A percentile compares a stretch with the other conserved stretches of the same genome.
phyloP scores from a whole-genome alignment of 805 yeast species.

The Nakazawaea laoshanensis region DNA sequence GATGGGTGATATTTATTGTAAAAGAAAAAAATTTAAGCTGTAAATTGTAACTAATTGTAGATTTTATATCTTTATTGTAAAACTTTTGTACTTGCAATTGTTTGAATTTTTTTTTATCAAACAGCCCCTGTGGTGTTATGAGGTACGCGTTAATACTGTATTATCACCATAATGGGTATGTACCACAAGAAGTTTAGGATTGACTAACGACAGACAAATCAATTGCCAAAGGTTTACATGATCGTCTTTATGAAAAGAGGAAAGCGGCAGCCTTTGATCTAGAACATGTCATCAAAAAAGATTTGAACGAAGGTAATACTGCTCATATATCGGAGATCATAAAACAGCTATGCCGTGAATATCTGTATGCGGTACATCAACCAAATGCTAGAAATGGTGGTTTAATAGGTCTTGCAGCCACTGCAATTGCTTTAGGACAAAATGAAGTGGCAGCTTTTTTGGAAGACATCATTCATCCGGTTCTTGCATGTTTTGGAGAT shows the following conservation, averaged over 20 bases:
- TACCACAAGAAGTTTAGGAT: background rate
- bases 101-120: background rate
- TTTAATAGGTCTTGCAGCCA: slow-evolving; percentile 90
- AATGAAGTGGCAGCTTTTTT: slow-evolving; percentile 76
- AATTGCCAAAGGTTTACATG: slow-evolving; percentile 59
- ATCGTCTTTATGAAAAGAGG: slow-evolving; percentile 69
- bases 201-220: slow-evolving; percentile 35
- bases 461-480: slow-evolving; percentile 85
- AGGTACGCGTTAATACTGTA: slow-evolving; percentile 2
- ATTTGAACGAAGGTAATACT: slow-evolving; percentile 50
- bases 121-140: background rate
- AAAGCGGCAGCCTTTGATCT: slow-evolving; percentile 71
- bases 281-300: slow-evolving; percentile 69
- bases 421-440: slow-evolving; percentile 84
- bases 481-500: slow-evolving; percentile 91
- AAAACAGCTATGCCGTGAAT: slow-evolving; percentile 67
- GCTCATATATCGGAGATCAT: slow-evolving; percentile 56
- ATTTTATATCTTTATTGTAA: background rate
- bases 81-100: background rate
- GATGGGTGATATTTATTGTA: slow-evolving; percentile 26
- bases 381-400: slow-evolving; percentile 93
- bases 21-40: background rate
- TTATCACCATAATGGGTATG: background rate
- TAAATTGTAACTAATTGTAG: background rate
- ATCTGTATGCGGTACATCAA: slow-evolving; percentile 76